Conservation (phyloP, 345 rosid genomes). For the Dovyalis caffra region DNA sequence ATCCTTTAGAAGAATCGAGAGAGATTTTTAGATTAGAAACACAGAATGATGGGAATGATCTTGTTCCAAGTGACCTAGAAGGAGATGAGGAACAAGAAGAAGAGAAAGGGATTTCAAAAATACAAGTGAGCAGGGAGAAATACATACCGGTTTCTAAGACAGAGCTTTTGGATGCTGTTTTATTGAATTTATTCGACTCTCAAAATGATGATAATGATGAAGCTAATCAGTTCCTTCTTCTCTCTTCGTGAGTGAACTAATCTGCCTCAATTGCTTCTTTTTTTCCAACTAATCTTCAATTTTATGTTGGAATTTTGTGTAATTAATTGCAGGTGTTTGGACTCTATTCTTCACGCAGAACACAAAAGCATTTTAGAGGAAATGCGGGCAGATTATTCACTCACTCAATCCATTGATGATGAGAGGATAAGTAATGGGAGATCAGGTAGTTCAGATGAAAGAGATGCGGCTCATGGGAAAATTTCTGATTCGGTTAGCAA, state of each 20-base stretch:
- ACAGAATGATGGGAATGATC: conserved; percentile 2
- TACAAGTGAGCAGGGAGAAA: conserved; percentile 73
- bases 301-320: not conserved
- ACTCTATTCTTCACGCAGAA: conserved; percentile 86
- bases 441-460: conserved; percentile 20
- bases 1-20: conserved; percentile 28
- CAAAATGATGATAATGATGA: conserved; percentile 51
- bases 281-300: not conserved
- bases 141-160: conserved; percentile 71
- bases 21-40: conserved; percentile 1
- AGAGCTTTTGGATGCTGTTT: conserved; percentile 63
- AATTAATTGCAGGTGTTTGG: conserved; percentile 59
- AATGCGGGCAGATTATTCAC: conserved; percentile 68
- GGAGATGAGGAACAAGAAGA: no score
- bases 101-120: conserved; percentile 51
- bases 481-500: conserved; percentile 15
- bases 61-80: not conserved
- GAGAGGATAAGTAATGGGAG: conserved; percentile 16
- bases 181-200: conserved; percentile 44
- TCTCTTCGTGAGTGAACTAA: conserved; percentile 58
- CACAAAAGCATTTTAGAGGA: conserved; percentile 74
- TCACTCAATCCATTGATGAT: conserved; percentile 35
- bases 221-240: conserved; percentile 51
- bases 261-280: not conserved
- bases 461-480: conserved; percentile 23